Percentiles rank a stretch among this genome's conserved stretches.
Conservation (phyloP, 768 basidiomycete genomes). For the Boletus sensibilis region DNA sequence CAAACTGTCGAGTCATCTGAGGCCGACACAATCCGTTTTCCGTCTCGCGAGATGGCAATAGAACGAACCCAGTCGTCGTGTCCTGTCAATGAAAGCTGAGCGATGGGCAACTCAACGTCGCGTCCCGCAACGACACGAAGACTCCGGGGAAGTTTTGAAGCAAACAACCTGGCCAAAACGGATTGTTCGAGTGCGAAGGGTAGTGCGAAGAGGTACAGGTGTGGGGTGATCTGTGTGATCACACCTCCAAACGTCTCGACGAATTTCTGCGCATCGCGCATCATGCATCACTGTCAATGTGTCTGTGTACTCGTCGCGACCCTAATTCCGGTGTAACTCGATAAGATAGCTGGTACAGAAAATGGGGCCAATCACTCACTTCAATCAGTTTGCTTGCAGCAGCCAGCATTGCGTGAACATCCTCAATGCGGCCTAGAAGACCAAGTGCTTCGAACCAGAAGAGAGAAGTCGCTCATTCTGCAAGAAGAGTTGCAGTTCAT, state of each 20-base stretch:
- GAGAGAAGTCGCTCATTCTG: not conserved
- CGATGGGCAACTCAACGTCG: no score
- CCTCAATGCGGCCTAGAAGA: not conserved
- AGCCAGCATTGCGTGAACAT: not conserved
- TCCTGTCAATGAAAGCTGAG: not conserved
- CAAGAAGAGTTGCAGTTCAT: not conserved
- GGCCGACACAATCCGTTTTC: not conserved
- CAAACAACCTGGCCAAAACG: not conserved
- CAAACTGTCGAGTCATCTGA: not conserved
- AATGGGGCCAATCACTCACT: not conserved
- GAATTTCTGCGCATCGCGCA: not conserved
- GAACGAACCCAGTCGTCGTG: not conserved
- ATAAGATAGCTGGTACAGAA: not conserved
- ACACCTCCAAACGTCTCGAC: not conserved
- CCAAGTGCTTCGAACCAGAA: not conserved
- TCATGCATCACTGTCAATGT: not conserved
- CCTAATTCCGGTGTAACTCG: not conserved
- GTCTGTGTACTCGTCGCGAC: not conserved
- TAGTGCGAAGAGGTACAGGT: not conserved
- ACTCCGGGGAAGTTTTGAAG: not conserved
- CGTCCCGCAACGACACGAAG: not conserved
- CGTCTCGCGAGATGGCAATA: not conserved
- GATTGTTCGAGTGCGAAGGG: not conserved
- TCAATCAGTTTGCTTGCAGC: not conserved
- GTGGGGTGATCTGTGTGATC: not conserved